phyloP scores from a whole-genome alignment of 2,329 filamentous ascomycete species.

The Fonsecaea monophora region DNA sequence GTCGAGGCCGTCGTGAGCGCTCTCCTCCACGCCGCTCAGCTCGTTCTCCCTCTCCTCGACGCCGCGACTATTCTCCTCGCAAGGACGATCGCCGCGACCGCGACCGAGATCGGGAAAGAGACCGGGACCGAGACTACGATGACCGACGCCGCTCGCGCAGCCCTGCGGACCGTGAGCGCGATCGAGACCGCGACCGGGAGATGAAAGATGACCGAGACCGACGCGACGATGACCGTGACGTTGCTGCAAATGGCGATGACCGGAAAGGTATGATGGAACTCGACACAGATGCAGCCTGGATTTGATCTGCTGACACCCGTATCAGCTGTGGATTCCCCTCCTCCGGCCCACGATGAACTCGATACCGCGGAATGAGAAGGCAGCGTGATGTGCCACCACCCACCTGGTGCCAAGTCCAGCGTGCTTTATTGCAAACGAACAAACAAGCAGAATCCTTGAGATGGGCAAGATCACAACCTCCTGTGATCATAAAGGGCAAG shows the following conservation, averaged over 20 bases:
- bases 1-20: slow-evolving; percentile 62
- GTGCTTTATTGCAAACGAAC: background rate
- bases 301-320: slow-evolving; percentile 45
- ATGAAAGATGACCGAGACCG: slow-evolving; percentile 72
- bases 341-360: slow-evolving; percentile 88
- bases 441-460: slow-evolving; percentile 1
- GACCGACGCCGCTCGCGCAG: slow-evolving; percentile 24
- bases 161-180: slow-evolving; percentile 48
- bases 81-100: slow-evolving; percentile 85
- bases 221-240: slow-evolving; percentile 73
- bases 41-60: slow-evolving; percentile 66
- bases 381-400: background rate
- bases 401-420: background rate
- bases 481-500: slow-evolving; percentile 4
- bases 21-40: slow-evolving; percentile 78
- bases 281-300: slow-evolving; percentile 32
- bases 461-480: slow-evolving; percentile 13
- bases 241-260: slow-evolving; percentile 82
- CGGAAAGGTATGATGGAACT: slow-evolving; percentile 74
- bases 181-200: slow-evolving; percentile 67
- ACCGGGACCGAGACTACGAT: slow-evolving; percentile 60
- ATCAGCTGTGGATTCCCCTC: slow-evolving; percentile 72
- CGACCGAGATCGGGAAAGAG: slow-evolving; percentile 73
- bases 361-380: slow-evolving; percentile 79
- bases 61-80: slow-evolving; percentile 79